Evolutionary conservation across 495 filamentous ascomycete genomes (phyloP).

Genomic region (Penicillium turbatum): DNA sequence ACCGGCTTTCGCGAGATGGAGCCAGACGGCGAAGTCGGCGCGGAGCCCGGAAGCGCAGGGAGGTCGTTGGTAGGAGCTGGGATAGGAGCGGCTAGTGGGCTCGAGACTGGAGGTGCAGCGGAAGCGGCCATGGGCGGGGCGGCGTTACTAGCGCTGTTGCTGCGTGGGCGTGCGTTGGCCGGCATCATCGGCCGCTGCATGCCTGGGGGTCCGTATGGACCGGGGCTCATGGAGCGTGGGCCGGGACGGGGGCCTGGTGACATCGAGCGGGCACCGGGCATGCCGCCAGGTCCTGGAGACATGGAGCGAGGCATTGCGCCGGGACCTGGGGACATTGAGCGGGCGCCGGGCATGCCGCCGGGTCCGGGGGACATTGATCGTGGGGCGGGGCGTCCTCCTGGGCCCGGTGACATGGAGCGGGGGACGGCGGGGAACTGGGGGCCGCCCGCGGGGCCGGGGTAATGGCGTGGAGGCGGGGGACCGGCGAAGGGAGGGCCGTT

Average conservation of each 20-base stretch:
- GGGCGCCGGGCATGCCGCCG: conserved; percentile 34
- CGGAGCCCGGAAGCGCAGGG: conserved; percentile 26
- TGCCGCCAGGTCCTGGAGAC: conserved; percentile 16
- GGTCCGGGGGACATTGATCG: conserved; percentile 39
- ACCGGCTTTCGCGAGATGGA: conserved; percentile 34
- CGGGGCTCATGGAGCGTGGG: conserved; percentile 47
- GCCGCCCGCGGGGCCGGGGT: conserved; percentile 18
- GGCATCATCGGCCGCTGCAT: conserved; percentile 45
- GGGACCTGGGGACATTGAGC: conserved; percentile 29
- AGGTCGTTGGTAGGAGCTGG: conserved; percentile 33
- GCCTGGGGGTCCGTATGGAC: conserved; percentile 44
- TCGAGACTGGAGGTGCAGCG: conserved; percentile 45
- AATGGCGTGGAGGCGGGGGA: conserved; percentile 34
- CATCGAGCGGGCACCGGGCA: conserved; percentile 14
- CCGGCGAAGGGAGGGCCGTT: conserved; percentile 22
- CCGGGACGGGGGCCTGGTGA: conserved; percentile 16
- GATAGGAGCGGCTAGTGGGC: conserved; percentile 40
- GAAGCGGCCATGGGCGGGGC: conserved; percentile 37
- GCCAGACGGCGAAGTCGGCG: conserved; percentile 13
- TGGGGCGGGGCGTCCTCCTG: conserved; percentile 17
- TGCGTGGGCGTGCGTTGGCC: conserved; percentile 40
- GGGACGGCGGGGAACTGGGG: conserved; percentile 18
- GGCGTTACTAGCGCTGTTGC: conserved; percentile 49
- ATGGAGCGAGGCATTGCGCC: conserved; percentile 17
- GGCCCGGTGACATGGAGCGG: conserved; percentile 21